A percentile compares a stretch with the other conserved stretches of the same genome.
Evolutionary conservation across 371 early-diverging fungal species (phyloP).

Genomic region (Umbelopsis sp.): DNA sequence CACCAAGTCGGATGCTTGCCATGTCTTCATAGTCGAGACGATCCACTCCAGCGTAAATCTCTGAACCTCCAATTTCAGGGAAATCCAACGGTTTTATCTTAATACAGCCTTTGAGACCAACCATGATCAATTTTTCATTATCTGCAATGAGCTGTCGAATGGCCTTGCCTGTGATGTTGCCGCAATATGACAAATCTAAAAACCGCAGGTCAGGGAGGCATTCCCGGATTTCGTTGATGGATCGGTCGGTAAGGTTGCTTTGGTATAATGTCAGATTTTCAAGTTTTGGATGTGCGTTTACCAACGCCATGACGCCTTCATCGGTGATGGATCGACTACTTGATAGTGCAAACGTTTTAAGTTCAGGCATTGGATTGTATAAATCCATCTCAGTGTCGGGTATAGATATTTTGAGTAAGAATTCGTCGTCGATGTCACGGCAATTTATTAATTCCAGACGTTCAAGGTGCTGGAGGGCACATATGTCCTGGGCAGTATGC

Average conservation of each 20-base stretch:
- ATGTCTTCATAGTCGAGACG: slow-evolving; percentile 4
- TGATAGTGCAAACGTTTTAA: background rate
- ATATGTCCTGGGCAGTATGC: slow-evolving; percentile 13
- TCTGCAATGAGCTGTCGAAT: background rate
- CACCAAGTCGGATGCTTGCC: background rate
- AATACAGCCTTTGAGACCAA: slow-evolving; percentile 7
- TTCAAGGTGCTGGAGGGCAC: background rate
- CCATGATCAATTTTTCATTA: background rate
- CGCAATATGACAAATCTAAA: slow-evolving; percentile 7
- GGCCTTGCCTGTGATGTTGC: background rate
- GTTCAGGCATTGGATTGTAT: slow-evolving; percentile 2
- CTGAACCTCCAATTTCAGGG: background rate
- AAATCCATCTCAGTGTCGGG: slow-evolving; percentile 11
- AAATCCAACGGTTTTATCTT: slow-evolving; percentile 1
- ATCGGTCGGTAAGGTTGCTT: background rate
- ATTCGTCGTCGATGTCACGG: slow-evolving; percentile 9
- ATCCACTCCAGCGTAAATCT: background rate
- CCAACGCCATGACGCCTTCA: slow-evolving; percentile 17
- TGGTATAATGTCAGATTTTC: slow-evolving; percentile 9
- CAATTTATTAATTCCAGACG: slow-evolving; percentile 1
- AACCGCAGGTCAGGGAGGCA: background rate
- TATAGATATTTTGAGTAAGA: slow-evolving; percentile 6
- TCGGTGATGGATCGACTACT: slow-evolving; percentile 15
- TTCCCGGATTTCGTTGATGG: slow-evolving; percentile 7
- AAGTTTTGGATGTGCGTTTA: slow-evolving; percentile 1